Evolutionary conservation across 139 green algal genomes (phyloP).

Genomic region (Micractinium sp.): DNA sequence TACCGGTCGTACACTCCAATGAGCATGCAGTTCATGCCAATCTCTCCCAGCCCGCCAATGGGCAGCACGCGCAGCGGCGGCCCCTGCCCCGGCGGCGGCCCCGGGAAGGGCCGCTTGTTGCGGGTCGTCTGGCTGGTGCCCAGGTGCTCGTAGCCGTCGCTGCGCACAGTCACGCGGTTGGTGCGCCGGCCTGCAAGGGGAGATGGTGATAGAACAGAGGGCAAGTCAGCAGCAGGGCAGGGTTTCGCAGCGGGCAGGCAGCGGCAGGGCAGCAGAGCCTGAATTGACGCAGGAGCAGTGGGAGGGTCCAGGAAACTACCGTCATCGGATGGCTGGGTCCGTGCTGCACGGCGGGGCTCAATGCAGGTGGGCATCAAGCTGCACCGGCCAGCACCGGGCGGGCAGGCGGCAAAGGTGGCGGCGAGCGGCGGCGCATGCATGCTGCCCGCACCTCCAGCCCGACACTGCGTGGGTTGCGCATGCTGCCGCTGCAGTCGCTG

Average conservation of each 20-base stretch:
- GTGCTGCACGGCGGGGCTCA: too few species aligned
- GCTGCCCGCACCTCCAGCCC: slow-evolving; percentile 4
- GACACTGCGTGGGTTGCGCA: slow-evolving; percentile 11
- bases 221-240: background rate
- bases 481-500: background rate
- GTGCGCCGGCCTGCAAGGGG: background rate
- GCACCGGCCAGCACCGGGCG: background rate
- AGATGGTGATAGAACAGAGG: background rate
- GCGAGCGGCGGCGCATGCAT: slow-evolving; percentile 15
- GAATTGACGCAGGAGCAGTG: too few species aligned
- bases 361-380: too few species aligned
- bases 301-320: too few species aligned
- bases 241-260: background rate
- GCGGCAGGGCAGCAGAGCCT: background rate
- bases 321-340: too few species aligned
- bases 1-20: slow-evolving; percentile 95
- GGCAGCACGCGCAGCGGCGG: slow-evolving; percentile 92
- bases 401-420: background rate
- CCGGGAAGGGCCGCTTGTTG: slow-evolving; percentile 56
- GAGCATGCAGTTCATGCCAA: slow-evolving; percentile 99
- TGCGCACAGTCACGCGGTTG: slow-evolving; percentile 10
- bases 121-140: slow-evolving; percentile 62
- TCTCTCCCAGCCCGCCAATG: slow-evolving; percentile 98
- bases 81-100: slow-evolving; percentile 72
- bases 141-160: slow-evolving; percentile 80